phyloP scores from a whole-genome alignment of 306 rosid species.

The Ormosia semicastrata region DNA sequence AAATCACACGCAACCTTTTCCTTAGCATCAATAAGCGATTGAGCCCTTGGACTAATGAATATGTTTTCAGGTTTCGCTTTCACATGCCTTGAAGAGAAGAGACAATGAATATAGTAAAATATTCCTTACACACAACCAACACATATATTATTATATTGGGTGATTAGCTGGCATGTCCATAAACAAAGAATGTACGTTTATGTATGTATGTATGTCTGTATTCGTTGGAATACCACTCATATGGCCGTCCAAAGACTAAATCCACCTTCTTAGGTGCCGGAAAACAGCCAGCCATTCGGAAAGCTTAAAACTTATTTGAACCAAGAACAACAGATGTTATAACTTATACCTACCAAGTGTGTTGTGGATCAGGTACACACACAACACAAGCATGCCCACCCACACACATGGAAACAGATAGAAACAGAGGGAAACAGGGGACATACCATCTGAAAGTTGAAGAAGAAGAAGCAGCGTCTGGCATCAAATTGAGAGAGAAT shows the following conservation, averaged over 20 bases:
- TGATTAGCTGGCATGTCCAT: neutral
- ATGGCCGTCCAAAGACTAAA: neutral
- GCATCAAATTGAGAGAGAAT: neutral
- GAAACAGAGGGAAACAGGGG: neutral
- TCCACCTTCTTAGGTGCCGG: constrained; percentile 17
- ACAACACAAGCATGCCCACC: neutral
- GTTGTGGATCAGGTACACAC: neutral
- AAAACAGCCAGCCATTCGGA: neutral
- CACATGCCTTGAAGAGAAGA: neutral
- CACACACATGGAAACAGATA: neutral
- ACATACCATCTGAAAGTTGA: constrained; percentile 6
- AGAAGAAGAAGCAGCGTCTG: neutral
- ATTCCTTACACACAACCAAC: neutral
- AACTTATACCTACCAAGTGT: neutral
- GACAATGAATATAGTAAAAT: neutral
- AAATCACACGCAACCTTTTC: neutral
- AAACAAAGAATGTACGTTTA: neutral
- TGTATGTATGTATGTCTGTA: neutral
- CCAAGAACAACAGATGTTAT: neutral
- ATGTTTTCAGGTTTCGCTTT: neutral
- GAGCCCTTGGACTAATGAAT: neutral
- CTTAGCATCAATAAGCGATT: neutral
- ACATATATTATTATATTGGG: neutral
- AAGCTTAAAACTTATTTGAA: neutral
- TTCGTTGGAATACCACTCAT: neutral